These are phyloP conservation scores for Epichloe glyceriae DNA, from an alignment of 2,329 filamentous ascomycete genomes.

Conservation along the genomic window DNA sequence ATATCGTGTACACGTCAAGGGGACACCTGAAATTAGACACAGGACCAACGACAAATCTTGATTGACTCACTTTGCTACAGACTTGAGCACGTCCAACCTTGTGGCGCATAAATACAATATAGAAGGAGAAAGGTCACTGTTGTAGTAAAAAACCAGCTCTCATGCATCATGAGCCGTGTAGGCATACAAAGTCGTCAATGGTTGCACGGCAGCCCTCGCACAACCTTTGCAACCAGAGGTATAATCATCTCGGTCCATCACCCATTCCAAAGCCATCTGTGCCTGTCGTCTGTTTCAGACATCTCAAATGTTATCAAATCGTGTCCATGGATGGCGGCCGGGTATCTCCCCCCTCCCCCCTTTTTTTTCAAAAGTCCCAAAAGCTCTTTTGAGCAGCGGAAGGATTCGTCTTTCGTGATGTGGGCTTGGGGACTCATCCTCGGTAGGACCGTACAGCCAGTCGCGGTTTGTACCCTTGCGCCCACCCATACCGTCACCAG, in stretches of 20 bases:
- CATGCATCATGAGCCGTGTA: slow-evolving; percentile 22
- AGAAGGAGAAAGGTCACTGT: slow-evolving; percentile 1
- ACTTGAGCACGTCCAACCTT: not conserved
- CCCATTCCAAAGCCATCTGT: not conserved
- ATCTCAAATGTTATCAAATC: not conserved
- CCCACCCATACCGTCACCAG: slow-evolving; percentile 55
- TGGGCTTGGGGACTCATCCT: slow-evolving; percentile 25
- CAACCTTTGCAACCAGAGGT: slow-evolving; percentile 1
- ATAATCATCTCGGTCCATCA: slow-evolving; percentile 3
- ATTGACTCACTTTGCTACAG: not conserved
- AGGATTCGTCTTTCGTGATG: slow-evolving; percentile 22
- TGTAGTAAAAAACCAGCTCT: slow-evolving; percentile 10
- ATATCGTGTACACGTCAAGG: too few species aligned
- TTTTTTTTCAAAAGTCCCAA: slow-evolving; percentile 32
- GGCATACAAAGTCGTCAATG: not conserved
- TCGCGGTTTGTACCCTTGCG: slow-evolving; percentile 38
- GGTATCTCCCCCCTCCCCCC: not conserved
- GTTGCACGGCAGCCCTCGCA: slow-evolving; percentile 2
- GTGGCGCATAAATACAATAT: slow-evolving; percentile 1
- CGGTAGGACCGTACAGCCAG: slow-evolving; percentile 46
- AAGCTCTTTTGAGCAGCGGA: slow-evolving; percentile 17
- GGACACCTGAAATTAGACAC: not conserved
- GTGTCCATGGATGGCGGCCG: not conserved
- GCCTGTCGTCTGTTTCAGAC: not conserved
- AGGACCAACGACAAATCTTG: not conserved